Evolutionary conservation across 805 yeast species (phyloP).

Genomic region (Nakazawaea anatomiae): DNA sequence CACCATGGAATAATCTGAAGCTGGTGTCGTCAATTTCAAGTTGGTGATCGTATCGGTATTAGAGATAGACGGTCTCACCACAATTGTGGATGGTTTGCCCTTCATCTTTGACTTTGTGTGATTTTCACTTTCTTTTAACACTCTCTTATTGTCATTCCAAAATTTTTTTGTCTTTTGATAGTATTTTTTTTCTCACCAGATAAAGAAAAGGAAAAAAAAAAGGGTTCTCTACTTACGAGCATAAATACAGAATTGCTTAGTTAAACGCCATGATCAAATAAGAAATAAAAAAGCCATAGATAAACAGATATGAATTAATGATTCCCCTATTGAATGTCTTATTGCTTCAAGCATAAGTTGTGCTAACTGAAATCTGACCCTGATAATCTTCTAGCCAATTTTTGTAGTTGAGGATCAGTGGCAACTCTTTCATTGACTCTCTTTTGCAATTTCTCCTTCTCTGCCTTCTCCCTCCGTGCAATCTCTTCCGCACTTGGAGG

Average conservation of each 20-base stretch:
- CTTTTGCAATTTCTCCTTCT: slow-evolving; percentile 35
- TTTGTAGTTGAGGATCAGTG: slow-evolving; percentile 17
- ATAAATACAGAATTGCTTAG: too few species aligned
- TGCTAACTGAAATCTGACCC: slow-evolving; percentile 4
- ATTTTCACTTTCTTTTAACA: too few species aligned
- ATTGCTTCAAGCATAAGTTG: background rate
- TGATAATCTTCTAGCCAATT: slow-evolving; percentile 17
- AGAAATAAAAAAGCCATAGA: too few species aligned
- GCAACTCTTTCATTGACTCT: slow-evolving; percentile 23
- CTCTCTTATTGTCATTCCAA: too few species aligned
- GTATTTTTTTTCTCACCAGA: too few species aligned
- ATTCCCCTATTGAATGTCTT: too few species aligned
- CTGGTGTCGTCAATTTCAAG: slow-evolving; percentile 1
- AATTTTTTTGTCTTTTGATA: too few species aligned
- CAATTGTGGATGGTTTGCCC: background rate
- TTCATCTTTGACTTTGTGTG: background rate
- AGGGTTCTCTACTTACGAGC: too few species aligned
- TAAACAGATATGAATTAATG: too few species aligned
- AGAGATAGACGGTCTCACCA: slow-evolving; percentile 10
- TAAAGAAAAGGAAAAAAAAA: too few species aligned
- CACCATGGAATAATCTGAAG: slow-evolving; percentile 7
- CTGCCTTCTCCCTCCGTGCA: slow-evolving; percentile 35
- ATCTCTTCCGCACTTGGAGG: slow-evolving; percentile 74
- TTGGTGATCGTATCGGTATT: slow-evolving; percentile 8
- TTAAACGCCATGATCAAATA: background rate